Conservation (phyloP, 2,329 filamentous ascomycete genomes). For the Xylariaceae sp. region DNA sequence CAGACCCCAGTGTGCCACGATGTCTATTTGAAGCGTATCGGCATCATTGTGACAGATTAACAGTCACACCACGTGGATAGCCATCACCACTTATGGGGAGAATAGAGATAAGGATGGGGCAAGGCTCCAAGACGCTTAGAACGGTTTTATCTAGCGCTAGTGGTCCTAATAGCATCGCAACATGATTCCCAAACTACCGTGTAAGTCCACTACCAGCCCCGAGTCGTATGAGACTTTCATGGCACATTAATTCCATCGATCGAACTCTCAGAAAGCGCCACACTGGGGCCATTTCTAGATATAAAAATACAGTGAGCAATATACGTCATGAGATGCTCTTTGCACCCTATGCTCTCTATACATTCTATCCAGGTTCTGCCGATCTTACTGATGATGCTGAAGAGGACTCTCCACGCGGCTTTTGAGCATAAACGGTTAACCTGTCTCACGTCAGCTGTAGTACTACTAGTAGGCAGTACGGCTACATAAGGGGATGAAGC, state of each 20-base stretch:
- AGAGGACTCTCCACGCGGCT: slow-evolving; percentile 33
- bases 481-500: neutral
- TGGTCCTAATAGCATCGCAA: neutral
- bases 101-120: neutral
- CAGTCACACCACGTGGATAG: slow-evolving; percentile 10
- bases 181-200: too few relatives aligned
- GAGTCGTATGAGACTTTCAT: neutral
- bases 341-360: neutral
- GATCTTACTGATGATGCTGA: slow-evolving; percentile 23
- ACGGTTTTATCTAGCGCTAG: neutral
- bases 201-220: too few relatives aligned
- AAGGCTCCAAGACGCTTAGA: neutral
- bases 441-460: slow-evolving; percentile 22
- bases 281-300: neutral
- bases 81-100: neutral
- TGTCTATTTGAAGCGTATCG: slow-evolving; percentile 8
- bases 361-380: slow-evolving; percentile 7
- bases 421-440: slow-evolving; percentile 38
- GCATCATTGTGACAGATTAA: neutral
- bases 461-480: neutral
- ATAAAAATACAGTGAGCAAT: neutral
- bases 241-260: neutral
- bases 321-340: neutral
- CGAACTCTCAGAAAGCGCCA: too few relatives aligned
- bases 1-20: neutral